These are phyloP conservation scores for Carallia pectinifolia DNA, from an alignment of 345 rosid species.

Conservation along the genomic window DNA sequence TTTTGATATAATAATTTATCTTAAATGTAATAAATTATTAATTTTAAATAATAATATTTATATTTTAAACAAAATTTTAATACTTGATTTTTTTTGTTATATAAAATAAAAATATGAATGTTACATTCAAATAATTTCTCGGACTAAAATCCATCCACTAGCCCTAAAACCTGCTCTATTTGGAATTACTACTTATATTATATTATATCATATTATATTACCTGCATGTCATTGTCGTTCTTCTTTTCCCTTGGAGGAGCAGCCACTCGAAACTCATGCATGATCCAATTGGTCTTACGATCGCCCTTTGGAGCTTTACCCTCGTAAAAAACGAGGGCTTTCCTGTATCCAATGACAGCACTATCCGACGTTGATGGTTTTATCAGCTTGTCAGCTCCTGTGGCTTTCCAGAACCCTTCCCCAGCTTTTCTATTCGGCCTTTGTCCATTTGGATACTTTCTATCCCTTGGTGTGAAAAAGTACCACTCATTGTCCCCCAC, in stretches of 20 bases:
- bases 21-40: no score
- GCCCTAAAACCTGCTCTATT: no score
- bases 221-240: slow-evolving; percentile 19
- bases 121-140: no score
- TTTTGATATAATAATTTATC: no score
- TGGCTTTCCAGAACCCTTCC: slow-evolving; percentile 29
- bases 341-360: slow-evolving; percentile 4
- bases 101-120: no score
- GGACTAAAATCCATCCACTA: no score
- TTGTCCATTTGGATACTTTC: slow-evolving; percentile 18
- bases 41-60: no score
- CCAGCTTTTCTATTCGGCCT: slow-evolving; percentile 22
- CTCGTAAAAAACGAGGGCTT: slow-evolving; percentile 14
- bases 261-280: slow-evolving; percentile 23
- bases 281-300: slow-evolving; percentile 30
- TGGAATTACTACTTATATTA: background rate
- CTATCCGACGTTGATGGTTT: no score
- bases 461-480: slow-evolving; percentile 23
- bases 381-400: slow-evolving; percentile 2
- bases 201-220: background rate
- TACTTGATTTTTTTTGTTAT: no score
- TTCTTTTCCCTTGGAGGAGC: background rate
- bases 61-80: no score
- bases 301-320: slow-evolving; percentile 17
- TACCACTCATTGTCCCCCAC: slow-evolving; percentile 18